Evolutionary conservation across 208 protist species (phyloP), one percentile per base, ranked within the genome.

Genomic region (Crithidia sp.): DNA sequence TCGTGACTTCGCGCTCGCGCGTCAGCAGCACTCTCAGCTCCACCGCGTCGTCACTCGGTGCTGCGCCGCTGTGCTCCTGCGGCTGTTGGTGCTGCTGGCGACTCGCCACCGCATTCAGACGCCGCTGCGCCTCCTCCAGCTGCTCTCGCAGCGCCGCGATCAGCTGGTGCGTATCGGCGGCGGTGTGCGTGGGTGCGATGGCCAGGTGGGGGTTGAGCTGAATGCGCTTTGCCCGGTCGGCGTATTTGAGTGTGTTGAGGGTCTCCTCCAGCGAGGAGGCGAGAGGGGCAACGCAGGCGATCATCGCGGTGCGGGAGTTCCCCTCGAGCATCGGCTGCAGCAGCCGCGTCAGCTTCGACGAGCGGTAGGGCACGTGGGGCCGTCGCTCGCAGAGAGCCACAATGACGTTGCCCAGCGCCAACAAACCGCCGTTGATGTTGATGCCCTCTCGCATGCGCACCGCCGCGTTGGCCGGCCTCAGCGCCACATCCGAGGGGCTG

Each of bases 171-270:
- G 89, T 85, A 57, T 92, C 82, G 37, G 84, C 84, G 4, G 63
- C 66, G 2, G 59, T 74, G 17, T 45, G 60, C 14, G 60, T 77
- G 14, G 60, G 13, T 10, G 81, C 53, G 36, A 83, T 69, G 14
- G 93, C 86, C 12, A 91, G 70, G 60, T 89, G 81, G 13, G 93
- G 93, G 39, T 88, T 86, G 54, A 97, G 98, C 14, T 90, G 84
- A 72, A 99, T 98, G 60, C 92, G 88, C 75, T 98, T 95, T 13
- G 96, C 96, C 7, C 96, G 83, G 77, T 98, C 89, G 7, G 98
- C 98, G 81, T 99, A 99, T 83, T 98, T 98, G 60, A 99, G 86
- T 17, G 98, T 99, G 77, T 96, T 98, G 37, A 98, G 85, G 9
- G 94, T 97, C 77, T 99, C 98, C 67, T 99, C 97, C 50, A 98